Base-by-base conservation (phyloP, 306 rosid genomes). In the Phaseolus lunatus region DNA sequence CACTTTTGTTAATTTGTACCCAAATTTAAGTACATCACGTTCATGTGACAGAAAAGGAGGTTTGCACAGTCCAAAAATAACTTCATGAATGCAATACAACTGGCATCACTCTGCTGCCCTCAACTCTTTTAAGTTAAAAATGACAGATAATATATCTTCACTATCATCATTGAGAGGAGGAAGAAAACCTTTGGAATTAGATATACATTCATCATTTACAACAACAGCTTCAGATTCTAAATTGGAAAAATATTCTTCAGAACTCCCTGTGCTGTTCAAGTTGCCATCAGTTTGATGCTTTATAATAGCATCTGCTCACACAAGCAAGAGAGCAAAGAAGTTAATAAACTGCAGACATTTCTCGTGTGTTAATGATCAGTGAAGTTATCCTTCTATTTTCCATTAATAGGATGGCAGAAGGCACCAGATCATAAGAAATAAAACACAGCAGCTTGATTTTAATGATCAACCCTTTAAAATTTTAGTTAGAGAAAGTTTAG, bases 131-230 rank as follows among this genome's bases (percentile, higher is more conserved):
- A 33, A 58, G 45, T 63, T 24, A 10, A 69, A 19, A 9, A 75
- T 59, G 27, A 56, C 24, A 6, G 15, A 10, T 47, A 67, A 53
- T 0, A 78, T 13, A 19, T 59, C 47, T 20, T 64, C 49, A 35
- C 49, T 39, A 23, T 18, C 50, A 37, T 53, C 49, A 52, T 22
- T 65, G 54, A 67, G 22, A 63, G 56, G 39, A 67, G 56, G 58
- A 75, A 65, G 66, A 59, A 53, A 81, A 89, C 98, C 96, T 81
- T 85, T 81, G 18, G 78, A 78, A 78, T 79, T 82, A 54, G 97
- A 78, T 37, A 76, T 39, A 63, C 80, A 66, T 68, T 84, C 88
- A 57, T 86, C 90, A 84, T 91, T 91, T 65, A 67, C 78, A 76
- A 33, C 83, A 35, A 29, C 78, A 18, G 50, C 83, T 80, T 87